Evolutionary conservation across 1,284 basidiomycete genomes (phyloP), one percentile per base, ranked within the genome.

Genomic region (Cryptococcus sp.): DNA sequence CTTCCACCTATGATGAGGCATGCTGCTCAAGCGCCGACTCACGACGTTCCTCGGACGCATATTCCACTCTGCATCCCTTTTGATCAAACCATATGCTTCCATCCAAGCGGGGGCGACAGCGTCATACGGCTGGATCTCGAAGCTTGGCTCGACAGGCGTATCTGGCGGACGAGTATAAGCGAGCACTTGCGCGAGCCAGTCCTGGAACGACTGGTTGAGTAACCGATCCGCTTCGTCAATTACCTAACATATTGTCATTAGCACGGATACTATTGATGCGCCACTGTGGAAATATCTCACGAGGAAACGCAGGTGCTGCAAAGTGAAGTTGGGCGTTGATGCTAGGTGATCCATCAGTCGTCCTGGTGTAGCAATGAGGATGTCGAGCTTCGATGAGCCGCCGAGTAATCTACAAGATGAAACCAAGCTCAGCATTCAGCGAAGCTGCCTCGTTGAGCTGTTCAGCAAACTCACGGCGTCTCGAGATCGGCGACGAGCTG

Each of bases 161-260:
- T 70, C 60, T 7, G 82, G 79, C 17, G 86, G 84, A 30, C 84
- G 83, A 5, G 86, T 88, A 10, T 90, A 90, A 1, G 83, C 79
- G 7, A 94, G 81, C 3, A 96, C 88, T 68, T 87, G 87, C 13
- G 85, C 83, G 2, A 96, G 81, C 95, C 95, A 99, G 70, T 93
- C 89, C 77, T 98, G 93, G 79, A 97, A 98, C 1, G 91, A 93
- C 75, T 98, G 93, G 7, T 90, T 90, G 5, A 99, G 83, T 3
- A 99, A 83, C 22, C 94, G 85, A 75, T 99, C 96, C 0, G 96
- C 96, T 80, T 99, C 96, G 75, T 99, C 96, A 57, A 99, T 92
- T 19, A 99, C 87, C 91, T 93, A 62, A 43, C 3, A 39, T 17
- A 15, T 35, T 19, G 41, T 46, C 2, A 38, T 30, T 6, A 20